Base-by-base conservation (phyloP, 2,329 filamentous ascomycete genomes). In the Coniochaeta sp. region DNA sequence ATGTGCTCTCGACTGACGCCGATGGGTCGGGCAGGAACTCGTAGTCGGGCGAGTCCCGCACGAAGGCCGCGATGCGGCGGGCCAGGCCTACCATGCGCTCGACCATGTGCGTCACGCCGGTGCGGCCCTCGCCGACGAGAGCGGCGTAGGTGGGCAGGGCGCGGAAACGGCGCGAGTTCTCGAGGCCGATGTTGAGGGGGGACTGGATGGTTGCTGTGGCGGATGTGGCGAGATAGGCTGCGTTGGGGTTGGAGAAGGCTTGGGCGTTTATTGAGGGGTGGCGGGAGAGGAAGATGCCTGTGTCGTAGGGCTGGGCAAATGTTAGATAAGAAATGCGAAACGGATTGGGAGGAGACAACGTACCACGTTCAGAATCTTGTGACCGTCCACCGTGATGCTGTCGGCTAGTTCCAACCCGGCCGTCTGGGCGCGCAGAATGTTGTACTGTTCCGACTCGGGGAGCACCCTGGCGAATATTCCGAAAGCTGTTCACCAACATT, bases 321-420 rank as follows among this genome's bases (percentile, higher is more conserved):
- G 8, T 16, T 28, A 22, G 31, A 38, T 22, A 45, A 33, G 28
- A 48, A 48, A 57, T 55, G 10, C n/a, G 18, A 48, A 32, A 24
- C 12, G 40, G 5, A 12, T 27, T 40, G 30, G 33, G 12, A 14
- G n/a, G 12, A 22, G 7, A 6, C 7, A 4, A 76, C 80, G 55
- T 67, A 85, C 82, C 45, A 96, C 90, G 59, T 96, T 96, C 55
- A 97, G 78, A n/a, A 96, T 71, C 64, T 96, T 96, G 67, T 97
- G 92, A 0, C 81, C 87, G 61, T 96, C 91, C 2, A 87, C 85
- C 0, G 89, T 85, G 58, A 96, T 91, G 49, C 89, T 95, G 64
- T 96, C 90, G 3, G 88, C 90, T 2, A 95, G 73, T 55, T 95
- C 86, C 12, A 96, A 67, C 1, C 88, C 89, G 4, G 79, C 75